Evolutionary conservation across 2,329 filamentous ascomycete species (phyloP).

Genomic region (Verticillium klebahnii): DNA sequence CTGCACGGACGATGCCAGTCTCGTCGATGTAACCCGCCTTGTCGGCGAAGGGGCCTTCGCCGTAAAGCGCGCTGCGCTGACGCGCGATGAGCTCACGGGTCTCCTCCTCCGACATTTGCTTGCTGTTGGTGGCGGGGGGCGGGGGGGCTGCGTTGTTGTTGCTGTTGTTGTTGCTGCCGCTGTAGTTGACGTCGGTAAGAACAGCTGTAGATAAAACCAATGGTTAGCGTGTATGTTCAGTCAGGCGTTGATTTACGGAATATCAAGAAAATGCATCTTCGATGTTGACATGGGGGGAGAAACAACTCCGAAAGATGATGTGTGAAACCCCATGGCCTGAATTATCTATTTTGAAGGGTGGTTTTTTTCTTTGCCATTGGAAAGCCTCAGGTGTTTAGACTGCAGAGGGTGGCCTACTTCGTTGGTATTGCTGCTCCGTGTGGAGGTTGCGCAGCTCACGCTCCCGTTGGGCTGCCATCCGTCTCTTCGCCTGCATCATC

Average conservation of each 20-base stretch:
- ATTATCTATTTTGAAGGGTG: slow-evolving; percentile 25
- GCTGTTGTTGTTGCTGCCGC: slow-evolving; percentile 1
- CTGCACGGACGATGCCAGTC: slow-evolving; percentile 55
- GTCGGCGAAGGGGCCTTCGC: slow-evolving; percentile 67
- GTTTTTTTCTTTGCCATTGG: slow-evolving; percentile 31
- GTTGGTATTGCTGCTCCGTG: slow-evolving; percentile 99
- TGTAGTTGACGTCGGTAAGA: slow-evolving; percentile 20
- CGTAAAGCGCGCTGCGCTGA: slow-evolving; percentile 91
- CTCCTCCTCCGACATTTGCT: slow-evolving; percentile 92
- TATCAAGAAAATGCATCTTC: slow-evolving; percentile 1
- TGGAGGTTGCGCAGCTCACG: slow-evolving; percentile 99
- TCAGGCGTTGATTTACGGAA: slow-evolving; percentile 1
- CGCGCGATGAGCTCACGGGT: slow-evolving; percentile 93
- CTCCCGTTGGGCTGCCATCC: slow-evolving; percentile 98
- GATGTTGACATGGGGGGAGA: slow-evolving; percentile 10
- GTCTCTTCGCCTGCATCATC: slow-evolving; percentile 98
- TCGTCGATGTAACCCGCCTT: slow-evolving; percentile 66
- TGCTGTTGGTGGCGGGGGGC: slow-evolving; percentile 42
- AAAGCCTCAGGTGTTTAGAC: slow-evolving; percentile 54
- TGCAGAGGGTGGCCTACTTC: slow-evolving; percentile 87
- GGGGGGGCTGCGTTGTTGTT: slow-evolving; percentile 3
- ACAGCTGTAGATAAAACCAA: slow-evolving; percentile 8
- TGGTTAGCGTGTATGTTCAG: slow-evolving; percentile 11
- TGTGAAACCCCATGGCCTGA: slow-evolving; percentile 13
- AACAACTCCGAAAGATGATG: slow-evolving; percentile 4